phyloP scores from a whole-genome alignment of 2,329 filamentous ascomycete genomes.

The Helminthosporium solani region DNA sequence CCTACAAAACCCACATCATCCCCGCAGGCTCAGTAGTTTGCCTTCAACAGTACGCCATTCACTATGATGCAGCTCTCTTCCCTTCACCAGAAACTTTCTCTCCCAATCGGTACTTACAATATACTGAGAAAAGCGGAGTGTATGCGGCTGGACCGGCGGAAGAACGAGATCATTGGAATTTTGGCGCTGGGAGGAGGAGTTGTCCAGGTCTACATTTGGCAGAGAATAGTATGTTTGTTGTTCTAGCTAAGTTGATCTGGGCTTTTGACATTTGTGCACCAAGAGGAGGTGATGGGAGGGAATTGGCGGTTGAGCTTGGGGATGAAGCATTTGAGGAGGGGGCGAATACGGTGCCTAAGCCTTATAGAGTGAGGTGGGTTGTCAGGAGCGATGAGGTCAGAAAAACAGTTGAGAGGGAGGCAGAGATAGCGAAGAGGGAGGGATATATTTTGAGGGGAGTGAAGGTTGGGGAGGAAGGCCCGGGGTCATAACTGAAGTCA shows the following conservation, averaged over 20 bases:
- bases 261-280: slow-evolving; percentile 49
- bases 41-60: slow-evolving; percentile 31
- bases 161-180: slow-evolving; percentile 39
- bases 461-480: slow-evolving; percentile 31
- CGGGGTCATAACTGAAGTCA: slow-evolving; percentile 10
- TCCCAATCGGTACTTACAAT: slow-evolving; percentile 47
- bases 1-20: slow-evolving; percentile 46
- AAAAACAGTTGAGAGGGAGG: slow-evolving; percentile 27
- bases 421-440: slow-evolving; percentile 25
- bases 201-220: slow-evolving; percentile 48
- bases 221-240: slow-evolving; percentile 46
- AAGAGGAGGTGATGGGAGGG: slow-evolving; percentile 37
- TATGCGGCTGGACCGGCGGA: slow-evolving; percentile 36
- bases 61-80: slow-evolving; percentile 42
- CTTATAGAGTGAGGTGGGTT: slow-evolving; percentile 28
- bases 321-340: slow-evolving; percentile 38
- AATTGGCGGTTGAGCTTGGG: slow-evolving; percentile 37
- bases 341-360: slow-evolving; percentile 36
- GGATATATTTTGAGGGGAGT: slow-evolving; percentile 36
- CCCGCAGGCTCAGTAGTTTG: slow-evolving; percentile 43
- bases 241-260: slow-evolving; percentile 49
- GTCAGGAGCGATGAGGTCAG: slow-evolving; percentile 23
- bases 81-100: slow-evolving; percentile 43
- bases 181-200: slow-evolving; percentile 48
- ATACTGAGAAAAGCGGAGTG: slow-evolving; percentile 28